Evolutionary conservation across 345 rosid species (phyloP), one percentile per base, ranked within the genome.

Genomic region (Populus nigra): DNA sequence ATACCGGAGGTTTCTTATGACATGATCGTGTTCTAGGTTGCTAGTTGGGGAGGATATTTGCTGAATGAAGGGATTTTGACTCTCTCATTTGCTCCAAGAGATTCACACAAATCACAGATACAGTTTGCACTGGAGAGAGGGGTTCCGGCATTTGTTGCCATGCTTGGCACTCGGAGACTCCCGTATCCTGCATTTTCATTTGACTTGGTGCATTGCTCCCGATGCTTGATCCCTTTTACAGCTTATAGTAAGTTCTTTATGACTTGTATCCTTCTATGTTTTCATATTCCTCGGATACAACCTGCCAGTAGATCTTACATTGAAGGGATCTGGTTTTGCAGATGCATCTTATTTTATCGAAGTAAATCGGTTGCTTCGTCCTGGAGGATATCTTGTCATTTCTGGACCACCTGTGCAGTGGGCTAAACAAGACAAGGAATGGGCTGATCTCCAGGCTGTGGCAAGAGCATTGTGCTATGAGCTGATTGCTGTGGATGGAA

Each of bases 351-450:
- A 96, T 86, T 90, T 94, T 80, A 77, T 94, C 57, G 99, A 94
- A 86, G 99, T 96, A 73, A 95, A 94, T 87, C 86, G 96, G 36
- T 75, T 96, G 73, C 91, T 96, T 72, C 92, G 98, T 65, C 95
- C 97, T 35, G 99, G 95, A 68, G 99, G 99, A 59, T 94, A 92
- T 82, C 80, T 94, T 70, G 94, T 96, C 79, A 94, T 94, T 79
- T 96, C 99, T 77, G 99, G 99, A 13, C 99, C 99, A 73, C 99
- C 99, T 53, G 98, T 94, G 22, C 97, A 90, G 84, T 96, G 97
- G 99, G 88, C 97, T 78, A 96, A 94, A 84, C 98, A 91, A 82
- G 98, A 94, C 80, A 96, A 92, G 85, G 97, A 96, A 80, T 94
- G 99, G 97, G 92, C 97, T 85, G 96, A 94, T 83, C 99, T 94